Percentiles rank a stretch among this genome's conserved stretches.
Evolutionary conservation across 208 protist species (phyloP).

Genomic region (Angomonas ambiguus): DNA sequence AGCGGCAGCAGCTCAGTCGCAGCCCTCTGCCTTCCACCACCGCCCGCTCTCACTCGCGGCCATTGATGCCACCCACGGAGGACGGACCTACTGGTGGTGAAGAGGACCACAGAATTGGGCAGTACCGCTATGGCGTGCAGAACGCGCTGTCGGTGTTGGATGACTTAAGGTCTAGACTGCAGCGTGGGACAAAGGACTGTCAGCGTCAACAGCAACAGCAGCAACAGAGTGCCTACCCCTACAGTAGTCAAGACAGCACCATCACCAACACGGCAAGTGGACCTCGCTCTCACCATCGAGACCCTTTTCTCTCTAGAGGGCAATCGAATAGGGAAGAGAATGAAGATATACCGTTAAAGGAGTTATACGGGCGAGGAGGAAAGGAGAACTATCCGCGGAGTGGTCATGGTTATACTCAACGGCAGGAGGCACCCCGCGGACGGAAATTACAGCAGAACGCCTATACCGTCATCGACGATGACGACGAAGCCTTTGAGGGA

Average conservation of each 20-base stretch:
- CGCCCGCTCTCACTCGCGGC: neutral
- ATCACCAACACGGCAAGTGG: too few relatives aligned
- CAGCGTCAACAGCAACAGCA: slow-evolving; percentile 17
- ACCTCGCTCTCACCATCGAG: too few relatives aligned
- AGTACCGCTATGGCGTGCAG: slow-evolving; percentile 19
- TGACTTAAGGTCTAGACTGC: slow-evolving; percentile 42
- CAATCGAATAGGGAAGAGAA: neutral
- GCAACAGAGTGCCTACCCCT: too few relatives aligned
- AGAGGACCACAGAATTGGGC: neutral
- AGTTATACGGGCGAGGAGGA: neutral
- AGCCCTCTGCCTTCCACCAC: neutral
- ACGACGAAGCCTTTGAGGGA: neutral
- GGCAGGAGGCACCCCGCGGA: neutral
- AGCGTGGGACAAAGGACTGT: too few relatives aligned
- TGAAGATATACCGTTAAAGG: neutral
- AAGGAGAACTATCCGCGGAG: neutral
- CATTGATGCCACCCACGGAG: neutral
- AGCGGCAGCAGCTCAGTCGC: neutral
- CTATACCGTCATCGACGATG: neutral
- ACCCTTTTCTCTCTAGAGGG: too few relatives aligned
- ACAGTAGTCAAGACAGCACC: too few relatives aligned
- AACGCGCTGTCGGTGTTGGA: slow-evolving; percentile 69
- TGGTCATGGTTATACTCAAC: neutral
- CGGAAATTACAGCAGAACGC: too few relatives aligned
- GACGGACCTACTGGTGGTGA: neutral